A percentile compares a stretch with the other conserved stretches of the same genome.
Evolutionary conservation across 2,329 filamentous ascomycete genomes (phyloP).

Genomic region (Neonectria sp.): DNA sequence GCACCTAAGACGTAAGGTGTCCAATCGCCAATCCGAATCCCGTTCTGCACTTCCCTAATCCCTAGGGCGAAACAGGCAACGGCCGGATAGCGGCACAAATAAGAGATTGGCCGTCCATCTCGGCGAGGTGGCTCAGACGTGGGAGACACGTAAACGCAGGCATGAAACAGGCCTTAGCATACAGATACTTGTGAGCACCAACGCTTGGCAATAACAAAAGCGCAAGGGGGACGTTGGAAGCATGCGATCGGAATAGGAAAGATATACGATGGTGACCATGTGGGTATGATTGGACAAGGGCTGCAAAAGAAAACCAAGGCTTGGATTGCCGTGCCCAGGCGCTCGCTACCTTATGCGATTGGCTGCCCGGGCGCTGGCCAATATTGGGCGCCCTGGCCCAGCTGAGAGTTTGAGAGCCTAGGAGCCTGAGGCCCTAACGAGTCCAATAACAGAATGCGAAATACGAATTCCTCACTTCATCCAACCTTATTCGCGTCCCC

Average conservation of each 20-base stretch:
- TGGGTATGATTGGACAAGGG: neutral
- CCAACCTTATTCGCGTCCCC: conserved; percentile 28
- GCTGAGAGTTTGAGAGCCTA: conserved; percentile 31
- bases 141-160: neutral
- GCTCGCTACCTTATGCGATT: conserved; percentile 16
- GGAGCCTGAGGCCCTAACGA: conserved; percentile 1
- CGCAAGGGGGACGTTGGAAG: neutral
- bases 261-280: neutral
- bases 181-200: neutral
- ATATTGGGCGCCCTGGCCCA: conserved; percentile 22
- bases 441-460: conserved; percentile 37
- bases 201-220: neutral
- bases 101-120: neutral
- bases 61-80: conserved; percentile 5
- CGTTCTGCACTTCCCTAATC: neutral
- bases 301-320: neutral
- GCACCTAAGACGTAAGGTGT: neutral
- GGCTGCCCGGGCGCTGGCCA: conserved; percentile 12
- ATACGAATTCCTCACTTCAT: conserved; percentile 44
- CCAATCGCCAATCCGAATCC: neutral
- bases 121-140: conserved; percentile 6
- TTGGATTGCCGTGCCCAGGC: conserved; percentile 14
- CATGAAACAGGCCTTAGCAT: neutral
- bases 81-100: neutral
- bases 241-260: neutral